A percentile compares a stretch with the other conserved stretches of the same genome.
Evolutionary conservation across 2,329 filamentous ascomycete genomes (phyloP).

Genomic region (Tricladium varicosporioides): DNA sequence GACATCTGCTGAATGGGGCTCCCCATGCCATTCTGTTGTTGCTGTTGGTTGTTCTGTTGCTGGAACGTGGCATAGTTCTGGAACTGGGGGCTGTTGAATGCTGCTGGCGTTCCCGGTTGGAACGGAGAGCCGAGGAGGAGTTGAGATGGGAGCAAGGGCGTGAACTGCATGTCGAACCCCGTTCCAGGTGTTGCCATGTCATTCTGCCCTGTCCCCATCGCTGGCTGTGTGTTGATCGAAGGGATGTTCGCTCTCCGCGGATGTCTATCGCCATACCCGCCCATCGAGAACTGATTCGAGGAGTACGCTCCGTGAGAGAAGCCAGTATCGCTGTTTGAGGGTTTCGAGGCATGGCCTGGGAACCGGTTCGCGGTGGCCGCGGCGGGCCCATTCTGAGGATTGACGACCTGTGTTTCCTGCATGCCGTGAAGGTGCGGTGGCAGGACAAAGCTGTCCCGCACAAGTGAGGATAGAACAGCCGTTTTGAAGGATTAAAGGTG

Average conservation of each 20-base stretch:
- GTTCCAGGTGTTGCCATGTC: constrained; percentile 87
- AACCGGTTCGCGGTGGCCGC: constrained; percentile 58
- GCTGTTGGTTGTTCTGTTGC: constrained; percentile 52
- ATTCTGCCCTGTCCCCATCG: constrained; percentile 50
- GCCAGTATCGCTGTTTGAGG: constrained; percentile 78
- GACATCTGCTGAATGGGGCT: constrained; percentile 80
- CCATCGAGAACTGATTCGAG: constrained; percentile 69
- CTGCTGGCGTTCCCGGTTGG: constrained; percentile 87
- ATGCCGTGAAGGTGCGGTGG: constrained; percentile 83
- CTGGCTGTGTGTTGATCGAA: constrained; percentile 80
- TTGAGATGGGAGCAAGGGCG: constrained; percentile 90
- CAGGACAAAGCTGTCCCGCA: constrained; percentile 82
- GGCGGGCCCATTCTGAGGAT: constrained; percentile 57
- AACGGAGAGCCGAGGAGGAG: constrained; percentile 94
- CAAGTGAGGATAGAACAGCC: constrained; percentile 74
- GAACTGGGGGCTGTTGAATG: constrained; percentile 90
- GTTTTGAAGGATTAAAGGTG: constrained; percentile 66
- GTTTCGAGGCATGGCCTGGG: constrained; percentile 71
- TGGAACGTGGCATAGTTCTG: constrained; percentile 79
- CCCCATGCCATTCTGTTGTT: constrained; percentile 58
- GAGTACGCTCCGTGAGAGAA: constrained; percentile 92
- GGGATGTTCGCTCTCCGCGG: constrained; percentile 83
- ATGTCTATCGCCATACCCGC: constrained; percentile 83
- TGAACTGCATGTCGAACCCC: constrained; percentile 97
- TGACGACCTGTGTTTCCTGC: constrained; percentile 76